Conservation (phyloP, 176 grass and related monocot genomes). For the Triticum urartu region DNA sequence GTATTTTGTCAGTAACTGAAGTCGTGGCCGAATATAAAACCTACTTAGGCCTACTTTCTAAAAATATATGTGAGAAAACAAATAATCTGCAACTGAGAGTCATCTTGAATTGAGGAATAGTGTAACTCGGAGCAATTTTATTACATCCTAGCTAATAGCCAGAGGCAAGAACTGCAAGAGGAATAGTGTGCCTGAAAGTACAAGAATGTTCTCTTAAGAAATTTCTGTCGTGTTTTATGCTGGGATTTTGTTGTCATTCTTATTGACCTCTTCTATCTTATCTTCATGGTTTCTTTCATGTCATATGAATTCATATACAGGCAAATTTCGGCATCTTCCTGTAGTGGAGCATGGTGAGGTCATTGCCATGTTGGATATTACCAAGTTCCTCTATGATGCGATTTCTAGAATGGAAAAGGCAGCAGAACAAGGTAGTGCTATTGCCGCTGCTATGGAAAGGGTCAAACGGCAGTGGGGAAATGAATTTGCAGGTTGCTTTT, state of each 20-base stretch:
- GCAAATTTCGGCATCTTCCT: conserved; percentile 91
- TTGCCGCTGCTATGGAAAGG: conserved; percentile 73
- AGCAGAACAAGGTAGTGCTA: conserved; percentile 72
- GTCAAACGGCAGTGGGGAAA: conserved; percentile 58
- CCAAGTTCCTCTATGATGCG: conserved; percentile 73
- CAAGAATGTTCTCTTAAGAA: not conserved
- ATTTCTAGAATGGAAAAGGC: conserved; percentile 91
- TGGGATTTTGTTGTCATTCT: not conserved
- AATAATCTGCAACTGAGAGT: not conserved
- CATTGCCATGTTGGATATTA: conserved; percentile 84
- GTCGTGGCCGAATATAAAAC: not conserved
- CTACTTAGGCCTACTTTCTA: no score
- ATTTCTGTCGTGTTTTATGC: not conserved
- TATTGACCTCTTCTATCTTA: not conserved
- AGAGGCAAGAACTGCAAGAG: not conserved
- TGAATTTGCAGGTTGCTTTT: conserved; percentile 46
- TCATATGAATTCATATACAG: conserved; percentile 30
- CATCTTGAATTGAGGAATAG: not conserved
- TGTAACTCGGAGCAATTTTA: not conserved
- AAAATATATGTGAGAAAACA: not conserved
- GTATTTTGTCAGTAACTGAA: not conserved
- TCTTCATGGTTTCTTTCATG: not conserved
- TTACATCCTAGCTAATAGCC: not conserved
- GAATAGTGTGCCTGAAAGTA: not conserved
- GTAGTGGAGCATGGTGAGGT: conserved; percentile 81